A percentile compares a stretch with the other conserved stretches of the same genome.
These are phyloP conservation scores for Zygnema circumcarinatum DNA, from an alignment of 139 green algal genomes.

Conservation along the genomic window DNA sequence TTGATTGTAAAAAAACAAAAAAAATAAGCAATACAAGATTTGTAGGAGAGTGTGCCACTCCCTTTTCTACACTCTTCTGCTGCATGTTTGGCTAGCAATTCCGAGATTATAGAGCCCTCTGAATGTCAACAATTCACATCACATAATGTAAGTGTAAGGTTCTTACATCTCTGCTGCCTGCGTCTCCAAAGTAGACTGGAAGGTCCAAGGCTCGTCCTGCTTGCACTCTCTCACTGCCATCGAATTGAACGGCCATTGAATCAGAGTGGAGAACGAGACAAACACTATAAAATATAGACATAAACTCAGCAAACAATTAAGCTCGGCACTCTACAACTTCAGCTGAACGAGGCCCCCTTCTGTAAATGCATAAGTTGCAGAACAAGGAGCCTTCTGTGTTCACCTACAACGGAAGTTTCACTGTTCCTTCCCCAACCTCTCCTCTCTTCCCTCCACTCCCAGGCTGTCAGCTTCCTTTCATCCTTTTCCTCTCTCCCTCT, in stretches of 20 bases:
- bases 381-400: too few species aligned
- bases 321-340: neutral
- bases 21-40: conserved; percentile 10
- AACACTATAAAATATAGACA: neutral
- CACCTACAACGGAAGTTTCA: too few species aligned
- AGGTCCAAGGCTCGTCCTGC: conserved; percentile 83
- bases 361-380: too few species aligned
- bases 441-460: too few species aligned
- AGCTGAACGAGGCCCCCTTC: neutral
- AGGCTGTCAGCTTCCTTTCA: too few species aligned
- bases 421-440: too few species aligned
- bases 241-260: neutral
- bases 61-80: too few species aligned
- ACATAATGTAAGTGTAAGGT: too few species aligned
- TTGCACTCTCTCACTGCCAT: conserved; percentile 60
- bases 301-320: neutral
- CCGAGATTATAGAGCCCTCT: too few species aligned
- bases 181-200: conserved; percentile 98
- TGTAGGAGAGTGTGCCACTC: neutral
- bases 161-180: conserved; percentile 71
- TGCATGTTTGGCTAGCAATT: too few species aligned
- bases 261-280: neutral
- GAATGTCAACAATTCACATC: too few species aligned
- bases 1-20: conserved; percentile 12
- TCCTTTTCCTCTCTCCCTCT: too few species aligned